These are phyloP conservation scores for Paulownia fortunei DNA, from an alignment of 257 asterid genomes.

Conservation along the genomic window DNA sequence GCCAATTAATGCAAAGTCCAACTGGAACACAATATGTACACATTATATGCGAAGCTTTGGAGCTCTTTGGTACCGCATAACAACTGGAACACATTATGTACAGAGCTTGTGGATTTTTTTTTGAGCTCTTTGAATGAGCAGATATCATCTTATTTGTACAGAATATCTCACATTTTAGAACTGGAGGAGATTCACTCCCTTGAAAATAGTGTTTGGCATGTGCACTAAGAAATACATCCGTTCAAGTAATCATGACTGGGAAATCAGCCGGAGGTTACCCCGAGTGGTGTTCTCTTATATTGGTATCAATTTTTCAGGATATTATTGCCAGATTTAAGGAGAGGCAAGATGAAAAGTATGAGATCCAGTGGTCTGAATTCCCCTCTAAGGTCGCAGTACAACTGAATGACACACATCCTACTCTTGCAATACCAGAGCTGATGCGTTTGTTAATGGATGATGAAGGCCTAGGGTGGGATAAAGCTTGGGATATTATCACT, in stretches of 20 bases:
- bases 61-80: neutral
- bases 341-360: conserved; percentile 56
- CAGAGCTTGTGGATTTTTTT: neutral
- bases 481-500: conserved; percentile 90
- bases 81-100: neutral
- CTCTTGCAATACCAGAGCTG: conserved; percentile 96
- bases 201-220: neutral
- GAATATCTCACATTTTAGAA: conserved; percentile 1
- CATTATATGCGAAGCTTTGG: conserved; percentile 15
- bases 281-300: conserved; percentile 19
- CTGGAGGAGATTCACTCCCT: conserved; percentile 8
- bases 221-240: conserved; percentile 22
- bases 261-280: conserved; percentile 17
- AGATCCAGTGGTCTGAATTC: conserved; percentile 77
- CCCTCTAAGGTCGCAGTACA: conserved; percentile 96
- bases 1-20: neutral
- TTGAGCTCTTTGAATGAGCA: conserved; percentile 14
- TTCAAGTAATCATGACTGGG: conserved; percentile 23
- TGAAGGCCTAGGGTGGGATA: conserved; percentile 98
- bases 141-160: conserved; percentile 1
- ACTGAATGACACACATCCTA: conserved; percentile 98
- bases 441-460: conserved; percentile 95
- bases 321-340: conserved; percentile 89
- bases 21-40: too few species aligned
- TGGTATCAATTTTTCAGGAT: conserved; percentile 60